Percentiles rank a stretch among this genome's conserved stretches.
Conservation (phyloP, 257 asterid species). For the Mitragyna speciosa region DNA sequence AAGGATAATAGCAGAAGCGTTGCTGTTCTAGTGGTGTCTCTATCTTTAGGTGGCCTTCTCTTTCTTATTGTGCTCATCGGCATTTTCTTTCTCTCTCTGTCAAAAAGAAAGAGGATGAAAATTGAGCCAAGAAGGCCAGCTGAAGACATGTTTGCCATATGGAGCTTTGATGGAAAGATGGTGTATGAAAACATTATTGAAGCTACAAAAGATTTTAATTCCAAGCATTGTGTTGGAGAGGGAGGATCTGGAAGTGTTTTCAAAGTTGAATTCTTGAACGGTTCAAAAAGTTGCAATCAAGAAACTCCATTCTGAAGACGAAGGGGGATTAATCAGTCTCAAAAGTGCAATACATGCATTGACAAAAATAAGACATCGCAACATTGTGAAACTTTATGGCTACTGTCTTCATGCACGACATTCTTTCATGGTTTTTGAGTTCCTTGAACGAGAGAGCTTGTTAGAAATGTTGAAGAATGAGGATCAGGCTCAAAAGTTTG, state of each 20-base stretch:
- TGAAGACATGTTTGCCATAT: constrained; percentile 18
- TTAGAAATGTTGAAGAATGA: too few species aligned
- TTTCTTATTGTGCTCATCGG: too few species aligned
- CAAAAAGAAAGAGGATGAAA: background rate
- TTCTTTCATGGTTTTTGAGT: constrained; percentile 10
- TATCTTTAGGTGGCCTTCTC: too few species aligned
- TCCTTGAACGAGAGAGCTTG: too few species aligned
- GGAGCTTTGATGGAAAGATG: constrained; percentile 34
- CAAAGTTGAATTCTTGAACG: constrained; percentile 23
- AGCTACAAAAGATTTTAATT: constrained; percentile 29
- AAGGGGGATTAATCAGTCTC: background rate
- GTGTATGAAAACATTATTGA: constrained; percentile 27
- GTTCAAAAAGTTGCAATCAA: constrained; percentile 37
- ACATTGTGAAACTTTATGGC: constrained; percentile 34
- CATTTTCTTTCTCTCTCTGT: too few species aligned
- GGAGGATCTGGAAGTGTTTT: constrained; percentile 40
- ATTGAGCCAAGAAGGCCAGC: background rate
- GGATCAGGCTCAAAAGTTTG: too few species aligned
- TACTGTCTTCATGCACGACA: constrained; percentile 29
- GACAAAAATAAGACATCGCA: constrained; percentile 31
- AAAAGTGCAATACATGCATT: constrained; percentile 29
- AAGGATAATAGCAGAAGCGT: too few species aligned
- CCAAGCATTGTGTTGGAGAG: constrained; percentile 21
- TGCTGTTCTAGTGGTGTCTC: too few species aligned
- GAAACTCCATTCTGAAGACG: constrained; percentile 26